These are phyloP conservation scores for Atkinsonella hypoxylon DNA, from an alignment of 2,329 filamentous ascomycete species.

Conservation along the genomic window DNA sequence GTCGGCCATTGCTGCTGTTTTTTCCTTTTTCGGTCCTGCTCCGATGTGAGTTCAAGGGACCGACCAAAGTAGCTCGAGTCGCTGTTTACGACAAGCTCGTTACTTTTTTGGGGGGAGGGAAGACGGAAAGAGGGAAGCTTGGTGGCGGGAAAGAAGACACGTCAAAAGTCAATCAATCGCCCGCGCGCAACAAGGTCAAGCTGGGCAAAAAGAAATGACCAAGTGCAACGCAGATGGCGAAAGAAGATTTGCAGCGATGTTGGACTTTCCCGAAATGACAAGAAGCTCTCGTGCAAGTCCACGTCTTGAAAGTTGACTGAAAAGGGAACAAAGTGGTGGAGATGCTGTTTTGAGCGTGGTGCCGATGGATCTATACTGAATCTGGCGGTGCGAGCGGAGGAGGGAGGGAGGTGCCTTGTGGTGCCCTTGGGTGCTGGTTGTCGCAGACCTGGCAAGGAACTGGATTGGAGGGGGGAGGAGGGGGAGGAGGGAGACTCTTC, in stretches of 20 bases:
- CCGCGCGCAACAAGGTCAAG: constrained; percentile 1
- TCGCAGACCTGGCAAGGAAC: constrained; percentile 5
- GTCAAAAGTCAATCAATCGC: constrained; percentile 3
- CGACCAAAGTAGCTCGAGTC: constrained; percentile 3
- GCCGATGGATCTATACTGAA: constrained; percentile 55
- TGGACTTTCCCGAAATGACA: constrained; percentile 10
- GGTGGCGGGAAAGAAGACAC: constrained; percentile 1
- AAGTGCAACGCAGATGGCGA: not conserved
- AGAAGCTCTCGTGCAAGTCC: constrained; percentile 19
- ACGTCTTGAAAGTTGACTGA: constrained; percentile 18
- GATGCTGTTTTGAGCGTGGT: constrained; percentile 53
- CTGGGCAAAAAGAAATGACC: not conserved
- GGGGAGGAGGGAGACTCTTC: no score
- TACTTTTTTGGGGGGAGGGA: constrained; percentile 1
- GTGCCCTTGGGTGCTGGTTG: constrained; percentile 18
- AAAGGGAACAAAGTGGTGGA: constrained; percentile 46
- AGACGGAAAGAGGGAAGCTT: not conserved
- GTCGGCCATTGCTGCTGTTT: constrained; percentile 51
- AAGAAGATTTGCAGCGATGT: constrained; percentile 2
- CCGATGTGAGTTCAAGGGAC: not conserved
- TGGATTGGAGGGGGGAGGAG: not conserved
- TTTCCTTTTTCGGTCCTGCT: not conserved
- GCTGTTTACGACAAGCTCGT: constrained; percentile 2
- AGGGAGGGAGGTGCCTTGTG: constrained; percentile 32
- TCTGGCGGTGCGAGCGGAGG: constrained; percentile 43